Percentiles rank a stretch among this genome's conserved stretches.
phyloP scores from a whole-genome alignment of 164 flowering plant genomes.

The Amborella trichopoda region DNA sequence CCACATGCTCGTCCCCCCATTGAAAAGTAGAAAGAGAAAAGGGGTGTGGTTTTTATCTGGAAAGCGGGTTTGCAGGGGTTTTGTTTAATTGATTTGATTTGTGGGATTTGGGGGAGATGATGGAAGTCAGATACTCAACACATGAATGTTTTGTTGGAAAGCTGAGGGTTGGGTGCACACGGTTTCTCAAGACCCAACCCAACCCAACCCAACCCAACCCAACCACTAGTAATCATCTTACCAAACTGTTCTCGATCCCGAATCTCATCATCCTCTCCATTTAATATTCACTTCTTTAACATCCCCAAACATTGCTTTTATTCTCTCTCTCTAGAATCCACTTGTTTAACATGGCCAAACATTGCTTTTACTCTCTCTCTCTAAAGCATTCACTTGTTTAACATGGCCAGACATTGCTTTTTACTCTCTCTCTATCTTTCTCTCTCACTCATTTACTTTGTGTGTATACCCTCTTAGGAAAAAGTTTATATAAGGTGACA shows the following conservation, averaged over 20 bases:
- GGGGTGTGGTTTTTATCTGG: not conserved
- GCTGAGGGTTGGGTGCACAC: too few species aligned
- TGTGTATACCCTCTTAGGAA: too few species aligned
- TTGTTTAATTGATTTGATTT: slow-evolving; percentile 10
- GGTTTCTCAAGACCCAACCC: too few species aligned
- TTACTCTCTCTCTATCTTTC: too few species aligned
- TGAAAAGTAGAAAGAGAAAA: not conserved
- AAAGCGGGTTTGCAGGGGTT: not conserved
- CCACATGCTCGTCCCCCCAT: too few species aligned
- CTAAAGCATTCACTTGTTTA: too few species aligned
- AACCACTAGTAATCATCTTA: slow-evolving; percentile 28
- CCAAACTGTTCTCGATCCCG: slow-evolving; percentile 34
- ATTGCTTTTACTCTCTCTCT: too few species aligned
- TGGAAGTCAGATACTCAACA: slow-evolving; percentile 36
- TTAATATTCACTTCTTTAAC: slow-evolving; percentile 6
- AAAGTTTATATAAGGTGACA: too few species aligned
- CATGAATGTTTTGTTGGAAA: slow-evolving; percentile 7
- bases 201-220: too few species aligned
- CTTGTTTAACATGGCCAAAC: too few species aligned
- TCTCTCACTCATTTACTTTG: too few species aligned
- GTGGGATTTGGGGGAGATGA: slow-evolving; percentile 27
- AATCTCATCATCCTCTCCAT: slow-evolving; percentile 25
- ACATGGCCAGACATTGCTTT: too few species aligned
- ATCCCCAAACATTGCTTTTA: slow-evolving; percentile 4
- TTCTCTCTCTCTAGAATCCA: slow-evolving; percentile 6